Evolutionary conservation across 495 filamentous ascomycete species (phyloP), one percentile per base, ranked within the genome.

Genomic region (Penicillium pancosmium): DNA sequence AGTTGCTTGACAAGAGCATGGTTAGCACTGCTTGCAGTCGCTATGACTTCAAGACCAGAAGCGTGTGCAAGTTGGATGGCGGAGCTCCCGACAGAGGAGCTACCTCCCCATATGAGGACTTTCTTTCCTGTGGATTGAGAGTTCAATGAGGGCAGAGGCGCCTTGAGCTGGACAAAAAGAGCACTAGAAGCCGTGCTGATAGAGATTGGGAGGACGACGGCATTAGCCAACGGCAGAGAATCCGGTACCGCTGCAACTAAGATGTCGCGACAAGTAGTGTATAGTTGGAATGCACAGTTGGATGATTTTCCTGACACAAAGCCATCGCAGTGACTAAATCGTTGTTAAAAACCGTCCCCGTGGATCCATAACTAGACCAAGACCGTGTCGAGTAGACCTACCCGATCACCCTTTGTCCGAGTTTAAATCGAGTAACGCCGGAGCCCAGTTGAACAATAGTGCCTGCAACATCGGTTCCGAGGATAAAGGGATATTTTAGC

Each of bases 111-210:
- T 10, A 79, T 60, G 1, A 79, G 51, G 15, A 79, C 50, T 15
- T 50, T 69, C 35, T 71, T 68, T 2, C 61, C 62, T 18, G 46
- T 51, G 7, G 60, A 27, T 15, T 63, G 50, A 18, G 69, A 52
- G 34, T 60, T 52, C 2, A 64, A 25, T 43, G 68, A 36, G 53
- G 65, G 64, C 50, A 60, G 23, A 60, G 67, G 57, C 41, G 68
- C 49, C 1, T 60, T 68, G 5, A 83, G 73, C 35, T 73, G 63
- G 34, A 65, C 65, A 57, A 76, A 83, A 18, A 86, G 67, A 0
- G 72, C 78, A 21, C 64, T 68, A 2, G 77, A 70, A 11, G 82
- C 80, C 2, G 83, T 85, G 0, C 75, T 72, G 25, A 81, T 57
- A 2, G 68, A 69, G 13, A 83, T 68, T 2, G 82, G 81, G 5